These are phyloP conservation scores for Hemileccinum rubropunctum DNA, from an alignment of 768 basidiomycete genomes.

Conservation along the genomic window DNA sequence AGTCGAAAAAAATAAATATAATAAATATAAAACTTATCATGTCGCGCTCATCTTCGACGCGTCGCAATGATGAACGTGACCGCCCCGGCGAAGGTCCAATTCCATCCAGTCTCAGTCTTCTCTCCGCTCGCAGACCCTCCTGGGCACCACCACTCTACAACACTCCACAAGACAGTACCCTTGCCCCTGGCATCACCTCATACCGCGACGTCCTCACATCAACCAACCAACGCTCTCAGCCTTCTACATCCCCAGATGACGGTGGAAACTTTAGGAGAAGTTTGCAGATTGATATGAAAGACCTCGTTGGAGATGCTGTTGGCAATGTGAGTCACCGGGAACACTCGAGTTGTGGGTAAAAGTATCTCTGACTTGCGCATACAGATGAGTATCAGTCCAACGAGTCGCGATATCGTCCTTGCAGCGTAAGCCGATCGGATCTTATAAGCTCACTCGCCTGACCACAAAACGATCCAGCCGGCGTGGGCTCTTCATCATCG, in stretches of 20 bases:
- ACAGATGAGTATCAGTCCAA: conserved; percentile 90
- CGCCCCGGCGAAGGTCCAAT: conserved; percentile 19
- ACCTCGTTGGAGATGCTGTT: conserved; percentile 75
- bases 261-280: conserved; percentile 55
- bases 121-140: conserved; percentile 33
- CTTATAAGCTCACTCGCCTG: neutral
- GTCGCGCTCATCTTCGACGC: conserved; percentile 24
- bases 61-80: conserved; percentile 25
- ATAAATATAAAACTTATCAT: conserved; percentile 2
- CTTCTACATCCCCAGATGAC: conserved; percentile 46
- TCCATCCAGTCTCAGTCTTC: conserved; percentile 29
- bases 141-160: conserved; percentile 33
- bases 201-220: conserved; percentile 29
- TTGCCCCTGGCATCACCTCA: conserved; percentile 20
- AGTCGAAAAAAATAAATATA: neutral
- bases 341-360: neutral
- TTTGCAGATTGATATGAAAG: conserved; percentile 77
- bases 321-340: conserved; percentile 59
- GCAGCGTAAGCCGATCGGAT: conserved; percentile 60
- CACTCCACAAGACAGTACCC: conserved; percentile 20
- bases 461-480: conserved; percentile 42
- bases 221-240: conserved; percentile 11
- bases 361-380: conserved; percentile 4
- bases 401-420: conserved; percentile 84
- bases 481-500: conserved; percentile 92